Evolutionary conservation across 2,329 filamentous ascomycete genomes (phyloP), one percentile per base, ranked within the genome.

Genomic region (Aureobasidium sp.): DNA sequence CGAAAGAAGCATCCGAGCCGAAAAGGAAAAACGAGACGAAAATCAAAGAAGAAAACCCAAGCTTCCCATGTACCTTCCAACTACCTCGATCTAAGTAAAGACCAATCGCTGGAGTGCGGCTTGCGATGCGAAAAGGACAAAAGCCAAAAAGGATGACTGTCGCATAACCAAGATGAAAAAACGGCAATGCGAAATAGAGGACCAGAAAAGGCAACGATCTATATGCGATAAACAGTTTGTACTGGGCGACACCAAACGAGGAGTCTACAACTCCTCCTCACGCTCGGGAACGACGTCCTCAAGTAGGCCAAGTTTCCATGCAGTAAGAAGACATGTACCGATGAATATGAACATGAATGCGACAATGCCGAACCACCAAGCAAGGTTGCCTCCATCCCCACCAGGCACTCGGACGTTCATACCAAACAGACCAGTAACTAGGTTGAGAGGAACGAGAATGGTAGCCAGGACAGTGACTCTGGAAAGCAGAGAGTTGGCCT

Each of bases 381-480:
- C 75, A 35, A 82, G 67, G 57, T 71, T 77, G 0, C 64, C 64
- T 5, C 72, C 68, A 21, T 73, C 73, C 23, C 76, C 71, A 60
- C 85, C 91, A 0, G 89, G 89, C 17, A 94, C 86, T 4, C 72
- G 70, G 1, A 95, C 89, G 74, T 95, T 95, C 90, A 95, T 95
- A 59, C 90, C 90, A 69, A 92, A 93, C 45, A 92, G 77, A 74
- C 89, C 88, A 40, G 90, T 95, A 64, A 97, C 85, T 65, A 99
- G 78, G 71, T 97, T 99, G 66, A 99, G 84, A 3, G 94, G 94
- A 61, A 99, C 92, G n/a, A 99, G 83, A 66, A 99, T 89, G 3
- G 93, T 96, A 0, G 91, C 94, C 65, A 97, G 80, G 62, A 97
- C 84, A 0, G 94, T 99, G 68, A 99, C 94, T 78, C 96, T 96